These are phyloP conservation scores for Colletotrichum sp. DNA, from an alignment of 2,329 filamentous ascomycete genomes.

Conservation along the genomic window DNA sequence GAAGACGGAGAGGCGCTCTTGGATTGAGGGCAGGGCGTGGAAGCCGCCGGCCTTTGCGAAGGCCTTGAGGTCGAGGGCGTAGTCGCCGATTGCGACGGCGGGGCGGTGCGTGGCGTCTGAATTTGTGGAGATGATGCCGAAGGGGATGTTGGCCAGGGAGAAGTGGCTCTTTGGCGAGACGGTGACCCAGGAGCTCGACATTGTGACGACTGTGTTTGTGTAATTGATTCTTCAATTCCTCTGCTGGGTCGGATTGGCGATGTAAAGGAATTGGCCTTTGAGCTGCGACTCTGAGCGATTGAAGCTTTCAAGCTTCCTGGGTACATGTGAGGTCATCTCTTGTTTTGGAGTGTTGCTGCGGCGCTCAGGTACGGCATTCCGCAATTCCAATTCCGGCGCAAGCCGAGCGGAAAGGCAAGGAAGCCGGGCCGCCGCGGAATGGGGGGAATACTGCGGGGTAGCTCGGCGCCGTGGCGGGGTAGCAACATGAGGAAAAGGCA, in stretches of 20 bases:
- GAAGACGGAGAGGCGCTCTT: conserved; percentile 26
- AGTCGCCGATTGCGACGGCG: conserved; percentile 74
- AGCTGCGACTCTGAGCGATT: neutral
- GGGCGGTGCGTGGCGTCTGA: conserved; percentile 61
- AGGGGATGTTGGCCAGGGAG: conserved; percentile 81
- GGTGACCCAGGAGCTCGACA: conserved; percentile 28
- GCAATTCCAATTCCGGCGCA: conserved; percentile 24
- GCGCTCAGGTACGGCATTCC: neutral
- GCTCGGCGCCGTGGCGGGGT: conserved; percentile 9
- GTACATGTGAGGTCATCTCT: neutral
- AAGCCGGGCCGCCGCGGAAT: conserved; percentile 14
- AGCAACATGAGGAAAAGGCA: neutral
- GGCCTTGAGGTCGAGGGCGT: conserved; percentile 71
- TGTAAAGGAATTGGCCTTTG: neutral
- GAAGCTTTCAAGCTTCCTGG: neutral
- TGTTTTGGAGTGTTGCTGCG: neutral
- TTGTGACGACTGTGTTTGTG: neutral
- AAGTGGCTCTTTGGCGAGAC: conserved; percentile 55
- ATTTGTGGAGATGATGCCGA: conserved; percentile 77
- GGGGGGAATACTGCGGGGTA: conserved; percentile 3
- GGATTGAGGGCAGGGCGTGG: conserved; percentile 26
- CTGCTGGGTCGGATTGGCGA: neutral
- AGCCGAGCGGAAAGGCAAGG: conserved; percentile 21
- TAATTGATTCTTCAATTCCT: neutral
- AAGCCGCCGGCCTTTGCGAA: conserved; percentile 58